Conservation (phyloP, 768 basidiomycete genomes). For the Suillus subluteus region DNA sequence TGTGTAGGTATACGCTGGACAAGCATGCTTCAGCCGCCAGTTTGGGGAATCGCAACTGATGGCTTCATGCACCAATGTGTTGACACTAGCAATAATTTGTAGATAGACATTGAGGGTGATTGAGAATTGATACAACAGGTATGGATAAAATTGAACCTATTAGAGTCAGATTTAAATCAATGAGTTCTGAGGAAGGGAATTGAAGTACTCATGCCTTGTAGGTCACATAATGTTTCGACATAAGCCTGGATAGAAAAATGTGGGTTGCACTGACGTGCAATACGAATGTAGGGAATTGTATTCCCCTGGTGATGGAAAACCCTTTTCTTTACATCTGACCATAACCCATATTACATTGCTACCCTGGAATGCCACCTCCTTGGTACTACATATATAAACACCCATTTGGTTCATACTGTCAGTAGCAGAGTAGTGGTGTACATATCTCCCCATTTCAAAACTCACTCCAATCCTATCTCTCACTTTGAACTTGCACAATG, state of each 20-base stretch:
- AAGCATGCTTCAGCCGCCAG: conserved; percentile 14
- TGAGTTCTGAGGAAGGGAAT: not conserved
- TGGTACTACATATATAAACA: too few relatives aligned
- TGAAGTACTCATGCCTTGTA: conserved; percentile 15
- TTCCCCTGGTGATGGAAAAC: too few relatives aligned
- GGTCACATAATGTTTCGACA: conserved; percentile 24
- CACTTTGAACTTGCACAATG: too few relatives aligned
- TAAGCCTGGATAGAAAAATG: conserved; percentile 25
- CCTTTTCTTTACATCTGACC: too few relatives aligned
- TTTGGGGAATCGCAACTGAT: conserved; percentile 14
- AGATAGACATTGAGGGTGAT: conserved; percentile 31
- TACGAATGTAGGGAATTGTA: not conserved
- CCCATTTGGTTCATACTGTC: too few relatives aligned
- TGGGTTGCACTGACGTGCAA: conserved; percentile 17
- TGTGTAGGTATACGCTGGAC: conserved; percentile 15
- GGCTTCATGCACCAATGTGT: conserved; percentile 13
- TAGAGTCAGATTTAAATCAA: not conserved
- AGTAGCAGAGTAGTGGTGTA: too few relatives aligned
- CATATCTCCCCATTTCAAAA: too few relatives aligned
- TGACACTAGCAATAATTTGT: conserved; percentile 20
- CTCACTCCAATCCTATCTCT: too few relatives aligned
- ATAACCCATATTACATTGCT: too few relatives aligned
- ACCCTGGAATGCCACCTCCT: too few relatives aligned
- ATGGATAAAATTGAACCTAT: conserved; percentile 13
- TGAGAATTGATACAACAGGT: conserved; percentile 25